A percentile compares a stretch with the other conserved stretches of the same genome.
These are phyloP conservation scores for Pyricularia sp. DNA, from an alignment of 2,329 filamentous ascomycete genomes.

Conservation along the genomic window DNA sequence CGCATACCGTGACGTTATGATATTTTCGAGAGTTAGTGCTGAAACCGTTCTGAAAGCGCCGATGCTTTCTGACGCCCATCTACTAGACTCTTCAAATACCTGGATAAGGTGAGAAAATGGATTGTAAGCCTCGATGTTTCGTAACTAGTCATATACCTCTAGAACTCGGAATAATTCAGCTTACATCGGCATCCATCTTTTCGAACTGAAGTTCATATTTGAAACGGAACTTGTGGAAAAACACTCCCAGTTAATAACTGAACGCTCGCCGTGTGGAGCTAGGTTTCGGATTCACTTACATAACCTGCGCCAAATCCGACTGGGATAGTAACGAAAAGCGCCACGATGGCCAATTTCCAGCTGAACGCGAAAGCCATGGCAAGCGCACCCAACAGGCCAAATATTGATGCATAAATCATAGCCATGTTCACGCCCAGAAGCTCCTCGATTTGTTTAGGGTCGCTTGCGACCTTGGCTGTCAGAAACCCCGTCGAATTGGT, in stretches of 20 bases:
- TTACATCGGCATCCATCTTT: constrained; percentile 47
- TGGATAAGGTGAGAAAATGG: no score
- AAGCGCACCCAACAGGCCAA: constrained; percentile 56
- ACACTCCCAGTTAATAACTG: no score
- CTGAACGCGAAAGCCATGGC: constrained; percentile 62
- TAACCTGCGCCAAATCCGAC: constrained; percentile 37
- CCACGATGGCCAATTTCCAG: constrained; percentile 68
- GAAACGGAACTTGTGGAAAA: constrained; percentile 28
- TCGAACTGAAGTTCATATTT: constrained; percentile 57
- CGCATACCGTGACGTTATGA: constrained; percentile 53
- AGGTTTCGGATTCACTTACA: neutral
- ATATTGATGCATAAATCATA: constrained; percentile 51
- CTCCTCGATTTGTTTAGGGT: constrained; percentile 52
- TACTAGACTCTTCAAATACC: constrained; percentile 62
- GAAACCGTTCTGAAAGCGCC: constrained; percentile 65
- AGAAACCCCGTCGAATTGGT: constrained; percentile 52
- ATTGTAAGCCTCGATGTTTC: no score
- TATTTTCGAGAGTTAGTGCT: constrained; percentile 59
- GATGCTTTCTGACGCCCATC: constrained; percentile 67
- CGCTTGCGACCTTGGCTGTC: constrained; percentile 43
- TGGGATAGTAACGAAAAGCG: constrained; percentile 49
- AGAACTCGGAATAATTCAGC: neutral
- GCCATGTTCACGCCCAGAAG: constrained; percentile 55
- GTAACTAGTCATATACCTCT: no score
- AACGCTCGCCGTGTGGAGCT: no score